phyloP scores from a whole-genome alignment of 345 rosid genomes.

The Turritis glabra region DNA sequence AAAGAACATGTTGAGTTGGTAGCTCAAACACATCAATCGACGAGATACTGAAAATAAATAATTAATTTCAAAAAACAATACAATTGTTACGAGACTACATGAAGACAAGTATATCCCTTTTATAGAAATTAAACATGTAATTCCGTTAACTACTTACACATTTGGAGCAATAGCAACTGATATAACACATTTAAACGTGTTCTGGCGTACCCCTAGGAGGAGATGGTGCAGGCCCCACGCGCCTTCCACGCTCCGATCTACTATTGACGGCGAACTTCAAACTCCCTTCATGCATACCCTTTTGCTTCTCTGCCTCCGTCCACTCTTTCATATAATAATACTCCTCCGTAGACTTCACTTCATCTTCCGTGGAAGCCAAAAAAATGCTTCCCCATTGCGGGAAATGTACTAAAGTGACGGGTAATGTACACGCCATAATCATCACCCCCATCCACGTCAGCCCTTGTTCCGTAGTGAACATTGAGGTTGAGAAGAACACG shows the following conservation, averaged over 20 bases:
- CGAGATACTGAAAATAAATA: neutral
- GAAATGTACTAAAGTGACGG: constrained; percentile 64
- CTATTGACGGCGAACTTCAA: constrained; percentile 72
- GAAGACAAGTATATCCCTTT: neutral
- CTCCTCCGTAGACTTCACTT: constrained; percentile 57
- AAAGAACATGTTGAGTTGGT: neutral
- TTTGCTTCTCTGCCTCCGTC: constrained; percentile 64
- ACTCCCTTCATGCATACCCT: constrained; percentile 66
- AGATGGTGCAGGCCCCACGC: constrained; percentile 44
- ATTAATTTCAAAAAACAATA: neutral
- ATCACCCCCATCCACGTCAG: constrained; percentile 73
- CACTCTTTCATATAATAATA: constrained; percentile 65
- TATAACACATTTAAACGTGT: constrained; percentile 36
- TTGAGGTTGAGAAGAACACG: constrained; percentile 60
- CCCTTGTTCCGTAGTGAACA: constrained; percentile 56
- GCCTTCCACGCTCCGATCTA: constrained; percentile 73
- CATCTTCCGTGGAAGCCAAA: constrained; percentile 51
- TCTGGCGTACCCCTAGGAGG: constrained; percentile 52
- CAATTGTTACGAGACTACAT: constrained; percentile 3
- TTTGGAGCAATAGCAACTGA: constrained; percentile 7
- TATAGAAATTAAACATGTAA: neutral
- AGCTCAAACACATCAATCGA: neutral
- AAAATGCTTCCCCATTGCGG: constrained; percentile 93
- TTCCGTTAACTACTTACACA: constrained; percentile 7
- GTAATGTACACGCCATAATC: constrained; percentile 70